phyloP scores from a whole-genome alignment of 306 rosid species.

The Acacia crassicarpa region DNA sequence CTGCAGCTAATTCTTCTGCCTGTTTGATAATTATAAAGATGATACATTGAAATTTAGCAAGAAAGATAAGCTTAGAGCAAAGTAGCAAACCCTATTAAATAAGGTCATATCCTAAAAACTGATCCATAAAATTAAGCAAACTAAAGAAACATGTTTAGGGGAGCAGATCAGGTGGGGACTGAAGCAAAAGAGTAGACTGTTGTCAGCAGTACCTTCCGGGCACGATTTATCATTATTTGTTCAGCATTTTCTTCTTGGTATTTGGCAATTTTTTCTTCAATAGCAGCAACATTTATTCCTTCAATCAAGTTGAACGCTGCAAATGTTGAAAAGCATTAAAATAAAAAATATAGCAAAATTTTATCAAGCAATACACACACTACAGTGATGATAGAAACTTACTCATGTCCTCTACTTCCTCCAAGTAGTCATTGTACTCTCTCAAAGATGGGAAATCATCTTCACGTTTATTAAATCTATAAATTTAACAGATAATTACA shows the following conservation, averaged over 20 bases:
- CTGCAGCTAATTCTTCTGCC: conserved; percentile 97
- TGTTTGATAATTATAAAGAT: conserved; percentile 35
- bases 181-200: not conserved
- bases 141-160: not conserved
- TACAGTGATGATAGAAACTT: conserved; percentile 33
- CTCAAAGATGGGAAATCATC: conserved; percentile 77
- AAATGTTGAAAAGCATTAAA: not conserved
- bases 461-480: conserved; percentile 85
- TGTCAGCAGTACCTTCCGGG: conserved; percentile 66
- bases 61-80: not conserved
- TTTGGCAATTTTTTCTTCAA: conserved; percentile 68
- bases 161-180: not conserved
- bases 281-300: conserved; percentile 71
- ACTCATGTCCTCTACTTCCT: conserved; percentile 96
- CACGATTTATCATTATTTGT: conserved; percentile 82
- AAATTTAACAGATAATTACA: not conserved
- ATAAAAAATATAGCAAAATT: conserved; percentile 22
- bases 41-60: conserved; percentile 14
- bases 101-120: conserved; percentile 10
- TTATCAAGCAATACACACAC: conserved; percentile 2
- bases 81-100: conserved; percentile 2
- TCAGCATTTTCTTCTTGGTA: conserved; percentile 93
- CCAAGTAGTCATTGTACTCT: conserved; percentile 92
- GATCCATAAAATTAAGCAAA: conserved; percentile 1
- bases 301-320: conserved; percentile 75